These are phyloP conservation scores for Trametes punicea DNA, from an alignment of 768 basidiomycete genomes.

Conservation along the genomic window DNA sequence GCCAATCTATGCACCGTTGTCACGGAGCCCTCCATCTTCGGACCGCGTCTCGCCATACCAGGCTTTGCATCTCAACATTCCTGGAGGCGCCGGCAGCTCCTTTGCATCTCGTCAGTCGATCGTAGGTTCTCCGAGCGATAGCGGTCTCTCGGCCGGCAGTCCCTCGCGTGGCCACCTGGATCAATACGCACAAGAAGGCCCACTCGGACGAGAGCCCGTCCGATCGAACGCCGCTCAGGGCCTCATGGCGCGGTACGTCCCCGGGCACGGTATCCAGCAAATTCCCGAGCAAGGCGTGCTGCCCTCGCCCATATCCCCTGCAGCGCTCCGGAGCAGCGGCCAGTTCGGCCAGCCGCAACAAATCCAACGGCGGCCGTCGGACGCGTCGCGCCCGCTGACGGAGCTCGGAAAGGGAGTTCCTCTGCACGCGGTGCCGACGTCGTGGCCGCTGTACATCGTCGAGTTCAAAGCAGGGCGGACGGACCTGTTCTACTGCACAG, in stretches of 20 bases:
- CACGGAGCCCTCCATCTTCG: constrained; percentile 52
- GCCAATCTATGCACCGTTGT: constrained; percentile 70
- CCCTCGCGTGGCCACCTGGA: constrained; percentile 46
- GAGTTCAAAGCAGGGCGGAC: constrained; percentile 97
- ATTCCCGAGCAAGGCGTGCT: constrained; percentile 38
- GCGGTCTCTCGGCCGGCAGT: constrained; percentile 51
- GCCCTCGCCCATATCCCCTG: constrained; percentile 60
- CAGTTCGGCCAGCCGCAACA: constrained; percentile 17
- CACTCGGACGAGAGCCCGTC: constrained; percentile 28
- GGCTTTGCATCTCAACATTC: constrained; percentile 59
- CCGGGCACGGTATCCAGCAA: constrained; percentile 64
- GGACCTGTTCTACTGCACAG: constrained; percentile 89
- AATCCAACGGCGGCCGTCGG: constrained; percentile 39
- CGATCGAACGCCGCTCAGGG: constrained; percentile 29
- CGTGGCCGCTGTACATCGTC: constrained; percentile 92
- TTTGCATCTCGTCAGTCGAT: constrained; percentile 46
- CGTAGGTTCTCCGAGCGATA: constrained; percentile 61
- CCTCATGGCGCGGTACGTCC: constrained; percentile 58
- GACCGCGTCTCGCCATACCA: constrained; percentile 57
- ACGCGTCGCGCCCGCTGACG: constrained; percentile 35
- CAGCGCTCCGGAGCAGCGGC: constrained; percentile 19
- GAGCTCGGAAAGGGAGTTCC: constrained; percentile 90
- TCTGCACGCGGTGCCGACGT: constrained; percentile 73
- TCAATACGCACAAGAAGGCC: constrained; percentile 37
- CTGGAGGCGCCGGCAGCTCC: constrained; percentile 37